A percentile compares a stretch with the other conserved stretches of the same genome.
These are phyloP conservation scores for Kwoniella shivajii DNA, from an alignment of 1,284 basidiomycete species.

Conservation along the genomic window DNA sequence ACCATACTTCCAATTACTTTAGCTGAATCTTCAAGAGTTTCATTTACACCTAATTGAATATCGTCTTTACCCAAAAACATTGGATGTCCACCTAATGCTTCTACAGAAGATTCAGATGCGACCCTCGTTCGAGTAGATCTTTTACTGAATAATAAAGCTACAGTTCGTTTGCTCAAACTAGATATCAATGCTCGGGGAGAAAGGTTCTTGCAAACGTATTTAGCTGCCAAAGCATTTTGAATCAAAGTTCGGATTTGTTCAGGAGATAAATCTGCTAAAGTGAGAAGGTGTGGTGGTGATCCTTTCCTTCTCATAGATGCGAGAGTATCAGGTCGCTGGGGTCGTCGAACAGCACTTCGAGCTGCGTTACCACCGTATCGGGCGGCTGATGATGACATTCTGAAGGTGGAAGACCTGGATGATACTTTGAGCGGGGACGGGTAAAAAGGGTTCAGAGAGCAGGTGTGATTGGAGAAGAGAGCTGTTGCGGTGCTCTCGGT, in stretches of 20 bases:
- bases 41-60: slow-evolving; percentile 96
- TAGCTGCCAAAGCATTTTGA: slow-evolving; percentile 39
- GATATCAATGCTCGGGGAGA: slow-evolving; percentile 7
- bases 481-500: too few relatives aligned
- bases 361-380: neutral
- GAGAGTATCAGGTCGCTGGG: neutral
- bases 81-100: slow-evolving; percentile 80
- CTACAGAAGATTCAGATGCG: slow-evolving; percentile 77
- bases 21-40: slow-evolving; percentile 80
- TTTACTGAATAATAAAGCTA: slow-evolving; percentile 91
- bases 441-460: too few relatives aligned
- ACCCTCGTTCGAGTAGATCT: slow-evolving; percentile 90
- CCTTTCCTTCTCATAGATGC: neutral
- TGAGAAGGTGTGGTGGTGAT: slow-evolving; percentile 43
- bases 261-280: slow-evolving; percentile 49
- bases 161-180: slow-evolving; percentile 73
- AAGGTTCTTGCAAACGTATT: slow-evolving; percentile 37
- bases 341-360: slow-evolving; percentile 3
- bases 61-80: slow-evolving; percentile 90
- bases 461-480: too few relatives aligned
- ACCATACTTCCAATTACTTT: slow-evolving; percentile 88
- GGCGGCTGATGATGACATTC: neutral
- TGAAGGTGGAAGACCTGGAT: too few relatives aligned
- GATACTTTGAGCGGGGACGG: too few relatives aligned
- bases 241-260: slow-evolving; percentile 43